Base-by-base conservation (phyloP, 1,284 basidiomycete genomes). In the Papiliotrema fonsecae region DNA sequence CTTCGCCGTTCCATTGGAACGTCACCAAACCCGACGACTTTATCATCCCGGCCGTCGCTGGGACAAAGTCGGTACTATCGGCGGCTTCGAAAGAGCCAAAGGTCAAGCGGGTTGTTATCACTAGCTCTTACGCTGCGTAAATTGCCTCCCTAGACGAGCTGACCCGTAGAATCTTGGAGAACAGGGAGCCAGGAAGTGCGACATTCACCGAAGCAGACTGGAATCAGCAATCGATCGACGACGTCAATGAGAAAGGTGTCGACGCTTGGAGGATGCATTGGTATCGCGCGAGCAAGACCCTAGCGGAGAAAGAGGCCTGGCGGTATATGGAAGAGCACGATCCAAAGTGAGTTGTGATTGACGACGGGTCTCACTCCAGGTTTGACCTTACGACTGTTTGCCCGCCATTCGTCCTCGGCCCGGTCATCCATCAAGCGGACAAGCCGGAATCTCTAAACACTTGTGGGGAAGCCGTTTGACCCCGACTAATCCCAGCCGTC, bases 11-110 rank as follows among this genome's bases (percentile, higher is more conserved):
- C 47, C 59, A 61, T 48, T 61, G 56, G 56, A 58, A 58, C 47
- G 57, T 58, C 13, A 41, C 43, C 19, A 50, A 45, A 38, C 57
- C 54, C 32, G 59, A 61, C 42, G 74, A 72, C 39, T 58, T 76
- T 24, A 71, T 77, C 58, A 67, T 72, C 46, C 74, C 75, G 4
- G 76, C 76, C 19, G 70, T 77, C 19, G 65, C 73, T 22, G 76
- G 76, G 7, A 77, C 76, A 0, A 43, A 60, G 27, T 65, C 61
- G 36, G 61, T 73, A 7, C 58, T 77, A 18, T 51, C 58, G 24
- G 54, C 66, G 7, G 68, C 69, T 1, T 44, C 52, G 11, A 54
- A 54, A n/a, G 62, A 61, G 45, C 47, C 53, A 25, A 56, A 54
- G 18, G 68, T 76, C 35, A 56, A 61, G 45, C 64, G 74, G 9